These are phyloP conservation scores for Amborella trichopoda DNA, from an alignment of 164 flowering plant genomes.

Conservation along the genomic window DNA sequence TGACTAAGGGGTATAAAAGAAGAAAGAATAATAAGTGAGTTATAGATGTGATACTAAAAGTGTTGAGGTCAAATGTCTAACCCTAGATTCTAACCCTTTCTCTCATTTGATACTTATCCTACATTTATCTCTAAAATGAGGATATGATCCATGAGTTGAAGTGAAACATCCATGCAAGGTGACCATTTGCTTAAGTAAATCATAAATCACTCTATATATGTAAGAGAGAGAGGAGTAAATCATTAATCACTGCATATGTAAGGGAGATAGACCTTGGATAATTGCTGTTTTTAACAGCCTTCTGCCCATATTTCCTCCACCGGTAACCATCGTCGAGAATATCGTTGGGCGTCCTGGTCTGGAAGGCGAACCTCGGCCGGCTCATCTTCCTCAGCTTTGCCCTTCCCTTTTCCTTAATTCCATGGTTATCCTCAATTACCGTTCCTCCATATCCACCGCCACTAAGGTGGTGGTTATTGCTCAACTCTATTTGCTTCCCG, in stretches of 20 bases:
- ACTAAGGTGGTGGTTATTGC: not conserved
- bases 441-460: not conserved
- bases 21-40: no score
- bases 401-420: constrained; percentile 8
- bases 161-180: no score
- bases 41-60: no score
- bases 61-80: no score
- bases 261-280: constrained; percentile 65
- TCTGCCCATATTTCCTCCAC: constrained; percentile 81
- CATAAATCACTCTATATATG: no score
- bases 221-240: not conserved
- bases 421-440: not conserved
- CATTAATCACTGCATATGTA: not conserved
- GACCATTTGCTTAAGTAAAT: no score
- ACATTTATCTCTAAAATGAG: no score
- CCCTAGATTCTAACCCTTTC: no score
- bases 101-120: no score
- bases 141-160: no score
- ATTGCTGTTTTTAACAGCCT: constrained; percentile 57
- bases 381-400: constrained; percentile 22
- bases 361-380: constrained; percentile 59
- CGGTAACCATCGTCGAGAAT: constrained; percentile 68
- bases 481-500: not conserved
- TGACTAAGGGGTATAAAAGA: no score
- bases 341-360: constrained; percentile 49